Conservation (phyloP, 2,329 filamentous ascomycete genomes). For the Fusarium pseudonygamai region DNA sequence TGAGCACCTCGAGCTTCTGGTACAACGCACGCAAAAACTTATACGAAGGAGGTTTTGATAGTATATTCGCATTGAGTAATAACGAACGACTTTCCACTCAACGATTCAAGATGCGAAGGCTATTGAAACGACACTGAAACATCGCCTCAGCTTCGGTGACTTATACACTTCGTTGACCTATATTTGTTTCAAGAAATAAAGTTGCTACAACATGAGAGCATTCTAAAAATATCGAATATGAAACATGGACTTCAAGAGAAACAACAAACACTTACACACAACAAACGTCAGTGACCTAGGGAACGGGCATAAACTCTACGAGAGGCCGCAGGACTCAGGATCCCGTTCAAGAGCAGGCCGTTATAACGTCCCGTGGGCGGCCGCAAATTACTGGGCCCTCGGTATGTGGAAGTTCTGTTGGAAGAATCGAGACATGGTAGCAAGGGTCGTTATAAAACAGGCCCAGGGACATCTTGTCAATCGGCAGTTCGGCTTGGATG, state of each 20-base stretch:
- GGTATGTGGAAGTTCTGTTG: neutral
- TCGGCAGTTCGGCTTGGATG: neutral
- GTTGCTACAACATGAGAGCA: neutral
- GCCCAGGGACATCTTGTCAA: neutral
- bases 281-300: neutral
- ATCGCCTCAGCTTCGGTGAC: too few relatives aligned
- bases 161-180: neutral
- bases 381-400: neutral
- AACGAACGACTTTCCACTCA: neutral
- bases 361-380: neutral
- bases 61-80: too few relatives aligned
- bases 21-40: neutral
- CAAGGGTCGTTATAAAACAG: neutral
- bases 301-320: neutral
- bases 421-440: neutral
- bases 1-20: neutral
- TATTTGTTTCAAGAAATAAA: neutral
- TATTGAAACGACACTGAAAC: neutral
- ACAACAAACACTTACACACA: neutral
- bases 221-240: neutral
- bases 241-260: neutral
- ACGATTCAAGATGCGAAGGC: neutral
- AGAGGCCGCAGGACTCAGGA: neutral
- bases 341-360: neutral
- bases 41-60: too few relatives aligned